Evolutionary conservation across 306 rosid genomes (phyloP).

Genomic region (Inga leiocalycina): DNA sequence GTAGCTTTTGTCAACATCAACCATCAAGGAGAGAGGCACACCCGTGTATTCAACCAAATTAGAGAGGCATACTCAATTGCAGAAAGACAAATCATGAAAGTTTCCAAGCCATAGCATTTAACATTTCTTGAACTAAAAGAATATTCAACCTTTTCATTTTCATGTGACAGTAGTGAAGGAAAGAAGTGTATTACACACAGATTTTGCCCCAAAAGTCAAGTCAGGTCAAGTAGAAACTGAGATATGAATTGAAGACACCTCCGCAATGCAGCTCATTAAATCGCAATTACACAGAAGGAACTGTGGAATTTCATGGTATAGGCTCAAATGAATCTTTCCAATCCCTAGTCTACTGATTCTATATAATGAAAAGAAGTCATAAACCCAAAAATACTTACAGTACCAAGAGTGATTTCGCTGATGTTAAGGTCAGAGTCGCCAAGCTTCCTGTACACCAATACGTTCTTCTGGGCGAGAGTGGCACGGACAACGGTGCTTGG

Average conservation of each 20-base stretch:
- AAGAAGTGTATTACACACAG: too few species aligned
- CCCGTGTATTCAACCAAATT: too few species aligned
- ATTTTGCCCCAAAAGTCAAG: neutral
- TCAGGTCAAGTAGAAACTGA: neutral
- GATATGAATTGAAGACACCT: neutral
- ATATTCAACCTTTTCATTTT: too few species aligned
- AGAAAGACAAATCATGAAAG: too few species aligned
- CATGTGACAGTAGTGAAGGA: too few species aligned
- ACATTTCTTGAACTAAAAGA: too few species aligned
- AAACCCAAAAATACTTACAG: slow-evolving; percentile 46
- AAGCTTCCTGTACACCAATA: slow-evolving; percentile 63
- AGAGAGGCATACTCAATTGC: too few species aligned
- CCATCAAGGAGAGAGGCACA: too few species aligned
- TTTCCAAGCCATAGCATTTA: too few species aligned
- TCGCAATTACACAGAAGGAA: neutral
- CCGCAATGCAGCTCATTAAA: neutral
- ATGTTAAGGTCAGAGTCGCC: slow-evolving; percentile 86
- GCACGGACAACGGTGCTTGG: slow-evolving; percentile 36
- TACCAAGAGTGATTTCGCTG: slow-evolving; percentile 85
- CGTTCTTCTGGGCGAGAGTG: slow-evolving; percentile 29
- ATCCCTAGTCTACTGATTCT: neutral
- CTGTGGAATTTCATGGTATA: neutral
- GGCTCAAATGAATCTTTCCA: neutral
- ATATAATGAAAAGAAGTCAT: neutral
- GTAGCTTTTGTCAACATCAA: too few species aligned